Evolutionary conservation across 805 yeast genomes (phyloP), one percentile per base, ranked within the genome.

Genomic region (Metschnikowia kofuensis): DNA sequence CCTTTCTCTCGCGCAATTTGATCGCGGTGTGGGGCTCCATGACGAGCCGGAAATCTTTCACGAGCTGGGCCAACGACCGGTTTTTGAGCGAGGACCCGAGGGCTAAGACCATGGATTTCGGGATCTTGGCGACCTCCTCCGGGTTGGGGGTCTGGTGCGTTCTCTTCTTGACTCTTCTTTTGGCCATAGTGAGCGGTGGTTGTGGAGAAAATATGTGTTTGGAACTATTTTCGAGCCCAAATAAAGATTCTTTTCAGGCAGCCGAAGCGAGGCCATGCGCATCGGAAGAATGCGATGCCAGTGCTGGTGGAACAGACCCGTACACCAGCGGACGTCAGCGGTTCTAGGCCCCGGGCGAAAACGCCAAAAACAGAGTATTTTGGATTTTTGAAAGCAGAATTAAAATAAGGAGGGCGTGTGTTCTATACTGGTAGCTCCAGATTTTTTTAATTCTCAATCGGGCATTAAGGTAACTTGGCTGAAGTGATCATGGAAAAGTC

Each of bases 11-110:
- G 55, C 84, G 78, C 50, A 94, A 76, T 56, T 83, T 87, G 60
- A 89, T 83, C 11, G 98, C 97, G 2, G 99, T 94, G 62, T 92
- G 96, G 12, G 99, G 99, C 64, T 89, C 94, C 97, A 94, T 90
- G 55, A 90, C 81, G 52, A 80, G 79, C 63, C 99, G 80, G 67
- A 91, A 83, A 67, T 94, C 99, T 51, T 78, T 78, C 16, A 91
- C 97, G 48, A 94, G 74, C 66, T 89, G 96, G 38, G 87, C 77
- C 55, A 94, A 72, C 2, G 96, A 83, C 60, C 87, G 89, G 62
- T 92, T 91, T 50, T 82, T 82, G 57, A 85, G 74, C 37, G 89
- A 79, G 13, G 80, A 72, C 1, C 98, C 97, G 46, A 90, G 78
- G 60, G 94, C 83, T 54, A 94, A 78, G 47, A 94, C 98, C 97